Evolutionary conservation across 78 protist genomes (phyloP).

Genomic region (Chrysochromulina tobinii): DNA sequence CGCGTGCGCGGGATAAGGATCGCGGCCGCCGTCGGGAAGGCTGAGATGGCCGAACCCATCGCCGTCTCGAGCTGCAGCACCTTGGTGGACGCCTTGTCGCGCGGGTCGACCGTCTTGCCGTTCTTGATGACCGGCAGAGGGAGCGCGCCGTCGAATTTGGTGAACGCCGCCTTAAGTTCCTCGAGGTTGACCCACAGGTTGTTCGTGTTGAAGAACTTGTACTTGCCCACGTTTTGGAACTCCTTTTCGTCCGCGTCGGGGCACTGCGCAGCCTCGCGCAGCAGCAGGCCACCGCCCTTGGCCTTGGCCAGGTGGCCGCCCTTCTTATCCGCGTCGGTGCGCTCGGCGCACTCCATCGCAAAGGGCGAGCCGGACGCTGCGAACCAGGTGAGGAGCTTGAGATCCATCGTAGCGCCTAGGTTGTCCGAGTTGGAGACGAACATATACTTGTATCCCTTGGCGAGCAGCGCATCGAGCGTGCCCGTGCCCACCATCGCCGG

Average conservation of each 20-base stretch:
- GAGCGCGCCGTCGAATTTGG: neutral
- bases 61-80: constrained; percentile 97
- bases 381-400: constrained; percentile 7
- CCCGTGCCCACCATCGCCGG: constrained; percentile 8
- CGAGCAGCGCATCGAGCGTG: neutral
- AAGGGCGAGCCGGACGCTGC: neutral
- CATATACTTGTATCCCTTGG: constrained; percentile 53
- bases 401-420: constrained; percentile 95
- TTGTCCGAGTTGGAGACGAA: constrained; percentile 97
- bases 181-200: constrained; percentile 91
- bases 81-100: constrained; percentile 3
- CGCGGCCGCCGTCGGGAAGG: constrained; percentile 78
- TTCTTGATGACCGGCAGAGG: constrained; percentile 49
- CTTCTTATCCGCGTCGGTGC: constrained; percentile 94
- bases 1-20: constrained; percentile 92
- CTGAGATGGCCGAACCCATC: constrained; percentile 90
- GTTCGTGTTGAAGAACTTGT: constrained; percentile 97
- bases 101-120: constrained; percentile 49
- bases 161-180: constrained; percentile 72
- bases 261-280: constrained; percentile 94
- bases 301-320: constrained; percentile 94
- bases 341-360: constrained; percentile 88
- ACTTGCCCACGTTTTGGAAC: constrained; percentile 89
- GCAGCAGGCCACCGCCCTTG: constrained; percentile 51
- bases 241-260: constrained; percentile 71